phyloP scores from a whole-genome alignment of 352 stramenopile species.

The Plasmopara muralis region DNA sequence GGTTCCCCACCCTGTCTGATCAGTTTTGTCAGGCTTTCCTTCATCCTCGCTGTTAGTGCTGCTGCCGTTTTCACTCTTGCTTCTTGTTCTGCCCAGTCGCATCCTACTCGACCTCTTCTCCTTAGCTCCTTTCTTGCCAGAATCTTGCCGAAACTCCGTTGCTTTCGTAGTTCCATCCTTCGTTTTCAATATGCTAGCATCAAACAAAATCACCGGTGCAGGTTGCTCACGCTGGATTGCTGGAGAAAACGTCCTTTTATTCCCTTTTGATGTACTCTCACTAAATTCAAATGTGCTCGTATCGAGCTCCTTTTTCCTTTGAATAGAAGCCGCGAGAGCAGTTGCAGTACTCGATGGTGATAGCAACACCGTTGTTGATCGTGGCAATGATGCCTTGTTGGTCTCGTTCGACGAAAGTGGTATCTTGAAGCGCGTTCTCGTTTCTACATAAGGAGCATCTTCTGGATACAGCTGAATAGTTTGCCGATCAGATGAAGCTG shows the following conservation, averaged over 20 bases:
- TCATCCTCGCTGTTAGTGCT: constrained; percentile 26
- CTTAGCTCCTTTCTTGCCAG: constrained; percentile 1
- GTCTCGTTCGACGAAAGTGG: neutral
- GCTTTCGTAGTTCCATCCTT: constrained; percentile 4
- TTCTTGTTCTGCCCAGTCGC: constrained; percentile 7
- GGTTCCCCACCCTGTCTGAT: constrained; percentile 1
- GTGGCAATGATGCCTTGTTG: constrained; percentile 4
- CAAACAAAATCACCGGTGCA: constrained; percentile 25
- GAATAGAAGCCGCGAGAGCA: constrained; percentile 7
- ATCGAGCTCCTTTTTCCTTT: constrained; percentile 12
- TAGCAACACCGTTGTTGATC: constrained; percentile 18
- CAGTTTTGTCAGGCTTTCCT: neutral
- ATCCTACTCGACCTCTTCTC: constrained; percentile 18
- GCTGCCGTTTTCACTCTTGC: constrained; percentile 6
- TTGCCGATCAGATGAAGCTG: constrained; percentile 4
- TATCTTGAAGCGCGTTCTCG: constrained; percentile 4
- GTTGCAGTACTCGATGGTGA: constrained; percentile 22
- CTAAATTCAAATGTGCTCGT: neutral
- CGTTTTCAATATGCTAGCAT: constrained; percentile 16
- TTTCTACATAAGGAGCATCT: constrained; percentile 8
- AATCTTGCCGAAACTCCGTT: neutral
- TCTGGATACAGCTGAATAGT: constrained; percentile 26
- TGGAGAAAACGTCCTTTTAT: constrained; percentile 2
- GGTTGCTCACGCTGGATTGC: constrained; percentile 7
- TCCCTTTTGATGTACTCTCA: neutral